Evolutionary conservation across 768 basidiomycete genomes (phyloP), one percentile per base, ranked within the genome.

Genomic region (Boletus edulis): DNA sequence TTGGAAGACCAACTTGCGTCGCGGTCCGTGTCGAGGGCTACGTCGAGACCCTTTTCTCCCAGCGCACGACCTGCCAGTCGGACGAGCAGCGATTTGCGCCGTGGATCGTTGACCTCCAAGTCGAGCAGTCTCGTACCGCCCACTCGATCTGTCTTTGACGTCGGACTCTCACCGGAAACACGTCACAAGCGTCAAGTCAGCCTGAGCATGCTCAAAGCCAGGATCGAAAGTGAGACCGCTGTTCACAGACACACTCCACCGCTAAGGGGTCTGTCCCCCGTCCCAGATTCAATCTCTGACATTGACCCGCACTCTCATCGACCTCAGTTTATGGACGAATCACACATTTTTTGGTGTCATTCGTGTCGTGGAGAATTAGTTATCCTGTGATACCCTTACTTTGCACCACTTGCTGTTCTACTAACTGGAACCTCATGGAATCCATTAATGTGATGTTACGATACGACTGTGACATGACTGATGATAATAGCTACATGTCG

Each of bases 281-380:
- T 81, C 31, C 79, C 79, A 29, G 71, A 70, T 34, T 34, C 58
- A 0, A 3, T 40, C 18, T 62, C 62, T 0, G 59, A 66, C 17
- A 66, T 61, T 1, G 63, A 67, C 18, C 37, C 58, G 1, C 38
- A 56, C 17, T 44, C 63, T 2, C 59, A 58, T 42, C 83, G 86
- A 49, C 79, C 87, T 4, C 89, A 91, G 64, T 93, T 92, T 66
- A 74, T 92, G 74, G 91, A 94, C 63, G 91, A 93, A 61, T 84
- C 90, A 27, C 91, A 93, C 67, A 82, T 94, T 17, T 93, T 94
- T 73, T 94, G 91, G 90, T 94, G 91, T 73, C 80, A 84, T 64
- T 83, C 87, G 18, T 94, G 91, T 76, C 77, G 74, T 46, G 91
- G 91, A 45, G 91, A 94, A 69, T 72, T 93, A 39, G 88, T 94